Base-by-base conservation (phyloP, 2,329 filamentous ascomycete species). In the Neofusicoccum sp. region DNA sequence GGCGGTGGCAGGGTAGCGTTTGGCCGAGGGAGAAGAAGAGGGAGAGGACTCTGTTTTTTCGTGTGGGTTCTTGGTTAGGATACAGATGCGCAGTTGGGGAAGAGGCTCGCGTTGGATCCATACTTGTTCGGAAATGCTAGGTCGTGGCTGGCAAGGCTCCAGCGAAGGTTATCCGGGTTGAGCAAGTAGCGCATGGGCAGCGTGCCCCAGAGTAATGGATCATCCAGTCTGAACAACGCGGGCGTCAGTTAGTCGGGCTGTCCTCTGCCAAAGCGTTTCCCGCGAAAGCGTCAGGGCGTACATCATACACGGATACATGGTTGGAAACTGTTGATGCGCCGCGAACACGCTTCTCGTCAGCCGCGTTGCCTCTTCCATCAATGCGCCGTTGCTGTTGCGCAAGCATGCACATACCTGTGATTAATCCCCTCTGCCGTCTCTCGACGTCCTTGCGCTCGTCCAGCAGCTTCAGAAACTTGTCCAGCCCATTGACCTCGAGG, bases 81-180 rank as follows among this genome's bases (percentile, higher is more conserved):
- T 4, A 34, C 3, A 14, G 8, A 33, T 41, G 11, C 9, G 14
- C 16, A 6, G 28, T 29, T n/a, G 14, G 3, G 9, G 16, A 11
- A 12, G 6, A 9, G 39, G 41, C 14, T 34, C 7, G 6, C 7
- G 4, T 43, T 3, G 33, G 16, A 9, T 3, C 6, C 81, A 66
- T 79, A 95, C 92, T 87, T 89, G 73, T 92, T 94, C 71, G 89
- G 89, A 77, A 96, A 99, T 79, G 93, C 97, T 65, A 99, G 93
- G 76, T 99, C 95, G 75, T 97, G 92, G 71, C 93, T 96, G 29
- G 92, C 95, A 61, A 99, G 84, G 8, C 89, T 87, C 92, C 93
- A 98, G 74, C 95, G 87, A 71, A 93, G 83, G 73, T 93, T 95
- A 62, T 84, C 82, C 22, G 90, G 86, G 64, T 88, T 86, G 71